Evolutionary conservation across 176 grass and related monocot species (phyloP), one percentile per base, ranked within the genome.

Genomic region (Leersia perrieri): DNA sequence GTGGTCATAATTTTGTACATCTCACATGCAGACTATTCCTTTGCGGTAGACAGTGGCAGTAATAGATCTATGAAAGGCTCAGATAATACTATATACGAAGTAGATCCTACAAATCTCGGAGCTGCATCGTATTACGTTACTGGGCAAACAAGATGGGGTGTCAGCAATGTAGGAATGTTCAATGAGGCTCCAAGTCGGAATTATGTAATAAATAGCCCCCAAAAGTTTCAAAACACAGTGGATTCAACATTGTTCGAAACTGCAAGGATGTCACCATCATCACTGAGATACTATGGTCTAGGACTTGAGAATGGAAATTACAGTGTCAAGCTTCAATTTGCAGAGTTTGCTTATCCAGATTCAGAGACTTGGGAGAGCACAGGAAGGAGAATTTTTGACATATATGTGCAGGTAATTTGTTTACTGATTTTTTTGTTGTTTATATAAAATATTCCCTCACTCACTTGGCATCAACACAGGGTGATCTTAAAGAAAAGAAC

Each of bases 271-370:
- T 94, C 89, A 73, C 73, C 94, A 64, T 97, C 94, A 31, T 90
- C 94, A 12, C 71, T 97, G 29, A 90, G 94, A 85, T 97, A 97
- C 53, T 97, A 97, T 18, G 94, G 94, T 10, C 57, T 97, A 64
- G 94, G 94, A 65, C 94, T 94, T 73, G 73, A 97, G 84, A 97
- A 97, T 87, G 94, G 94, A 55, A 94, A 97, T 78, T 97, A 97
- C 63, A 97, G 82, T 26, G 87, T 97, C 18, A 71, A 15, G 8
- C 87, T 97, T 49, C 89, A 90, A 51, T 97, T 97, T 69, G 76
- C 89, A 60, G 94, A 97, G 65, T 80, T 73, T 73, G 65, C 9
- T 16, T 94, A 75, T 66, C 76, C 77, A 5, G 78, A 92, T 20
- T 36, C 47, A 14, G 35, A 79, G 47, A 68, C 76, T 32, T 94